phyloP scores from a whole-genome alignment of 2,329 filamentous ascomycete genomes.

The Dactylellina leptospora region DNA sequence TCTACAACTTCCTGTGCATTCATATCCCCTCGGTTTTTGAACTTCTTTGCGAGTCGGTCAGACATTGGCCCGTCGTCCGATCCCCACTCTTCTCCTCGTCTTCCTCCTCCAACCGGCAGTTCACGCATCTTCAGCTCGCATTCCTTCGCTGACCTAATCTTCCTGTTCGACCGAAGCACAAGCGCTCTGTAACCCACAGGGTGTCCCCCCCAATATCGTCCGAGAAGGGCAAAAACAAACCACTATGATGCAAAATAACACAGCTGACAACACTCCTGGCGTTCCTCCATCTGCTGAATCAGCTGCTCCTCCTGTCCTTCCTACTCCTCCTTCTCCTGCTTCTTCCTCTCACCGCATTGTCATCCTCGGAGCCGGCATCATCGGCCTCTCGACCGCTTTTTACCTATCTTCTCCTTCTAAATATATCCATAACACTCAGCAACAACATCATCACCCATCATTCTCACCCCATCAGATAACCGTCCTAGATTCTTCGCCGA shows the following conservation, averaged over 20 bases:
- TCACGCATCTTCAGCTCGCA: background rate
- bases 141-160: conserved; percentile 35
- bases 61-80: conserved; percentile 41
- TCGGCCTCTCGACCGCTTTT: conserved; percentile 75
- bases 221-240: conserved; percentile 24
- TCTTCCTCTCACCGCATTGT: conserved; percentile 62
- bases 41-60: conserved; percentile 27
- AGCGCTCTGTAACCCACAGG: background rate
- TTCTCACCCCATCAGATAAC: conserved; percentile 64
- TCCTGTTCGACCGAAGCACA: conserved; percentile 1
- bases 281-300: conserved; percentile 3
- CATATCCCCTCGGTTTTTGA: conserved; percentile 8
- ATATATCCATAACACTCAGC: no score
- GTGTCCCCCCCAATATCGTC: background rate
- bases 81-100: conserved; percentile 3
- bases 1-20: background rate
- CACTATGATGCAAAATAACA: conserved; percentile 32
- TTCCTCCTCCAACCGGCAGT: conserved; percentile 24
- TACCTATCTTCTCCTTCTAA: conserved; percentile 68
- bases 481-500: conserved; percentile 67
- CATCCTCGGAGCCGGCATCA: conserved; percentile 75
- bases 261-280: conserved; percentile 12
- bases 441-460: conserved; percentile 59
- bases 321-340: background rate
- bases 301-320: background rate